These are phyloP conservation scores for Parasitella parasitica DNA, from an alignment of 371 early-diverging fungal genomes.

Conservation along the genomic window DNA sequence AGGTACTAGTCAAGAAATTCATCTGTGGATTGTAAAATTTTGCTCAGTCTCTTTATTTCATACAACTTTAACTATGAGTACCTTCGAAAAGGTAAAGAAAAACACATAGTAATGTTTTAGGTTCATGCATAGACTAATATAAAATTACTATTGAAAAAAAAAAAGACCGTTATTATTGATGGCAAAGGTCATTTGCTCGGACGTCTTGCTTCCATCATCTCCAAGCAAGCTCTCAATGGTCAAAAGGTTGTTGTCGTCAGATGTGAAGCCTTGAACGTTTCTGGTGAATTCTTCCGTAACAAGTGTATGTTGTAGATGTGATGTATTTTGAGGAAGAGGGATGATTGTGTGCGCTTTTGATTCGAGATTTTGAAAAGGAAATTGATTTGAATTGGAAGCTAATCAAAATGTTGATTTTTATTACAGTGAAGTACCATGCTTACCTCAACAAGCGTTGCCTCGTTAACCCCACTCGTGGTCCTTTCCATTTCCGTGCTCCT, in stretches of 20 bases:
- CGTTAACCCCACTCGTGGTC: conserved; percentile 97
- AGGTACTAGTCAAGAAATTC: background rate
- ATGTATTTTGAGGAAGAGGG: background rate
- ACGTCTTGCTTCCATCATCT: conserved; percentile 97
- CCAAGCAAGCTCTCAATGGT: conserved; percentile 98
- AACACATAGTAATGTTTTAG: background rate
- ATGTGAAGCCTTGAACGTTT: conserved; percentile 97
- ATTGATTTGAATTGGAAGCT: background rate
- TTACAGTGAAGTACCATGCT: conserved; percentile 90
- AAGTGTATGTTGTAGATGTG: conserved; percentile 76
- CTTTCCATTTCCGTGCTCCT: conserved; percentile 99
- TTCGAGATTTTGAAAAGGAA: background rate
- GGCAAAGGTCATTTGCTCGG: conserved; percentile 99
- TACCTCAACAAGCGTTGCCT: conserved; percentile 99
- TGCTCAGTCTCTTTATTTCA: conserved; percentile 1
- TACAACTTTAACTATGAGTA: background rate
- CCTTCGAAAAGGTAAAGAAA: background rate
- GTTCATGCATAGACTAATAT: background rate
- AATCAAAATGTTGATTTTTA: background rate
- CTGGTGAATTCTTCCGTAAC: conserved; percentile 99
- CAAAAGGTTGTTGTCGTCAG: conserved; percentile 98
- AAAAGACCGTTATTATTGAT: conserved; percentile 98
- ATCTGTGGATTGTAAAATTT: background rate
- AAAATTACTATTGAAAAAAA: background rate
- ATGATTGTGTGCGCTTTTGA: background rate